Evolutionary conservation across 1,139 yeast genomes (phyloP).

Genomic region (Debaryomycetaceae sp.): DNA sequence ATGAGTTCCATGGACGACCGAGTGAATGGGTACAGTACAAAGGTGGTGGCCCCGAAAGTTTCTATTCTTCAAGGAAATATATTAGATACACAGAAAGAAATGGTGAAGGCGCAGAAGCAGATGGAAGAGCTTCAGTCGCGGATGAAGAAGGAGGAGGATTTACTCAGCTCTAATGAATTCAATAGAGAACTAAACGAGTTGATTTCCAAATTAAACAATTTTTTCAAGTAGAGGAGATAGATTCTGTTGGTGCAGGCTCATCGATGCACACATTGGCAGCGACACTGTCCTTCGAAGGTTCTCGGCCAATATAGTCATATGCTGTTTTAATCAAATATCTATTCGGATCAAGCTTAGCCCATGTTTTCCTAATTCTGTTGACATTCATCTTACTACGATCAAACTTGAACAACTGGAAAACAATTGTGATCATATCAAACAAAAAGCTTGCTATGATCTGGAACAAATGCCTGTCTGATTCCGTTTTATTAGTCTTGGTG

Average conservation of each 20-base stretch:
- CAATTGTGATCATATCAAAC: slow-evolving; percentile 28
- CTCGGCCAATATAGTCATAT: slow-evolving; percentile 34
- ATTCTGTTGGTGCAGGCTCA: neutral
- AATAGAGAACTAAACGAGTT: slow-evolving; percentile 19
- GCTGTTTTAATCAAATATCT: slow-evolving; percentile 36
- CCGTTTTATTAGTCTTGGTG: slow-evolving; percentile 2
- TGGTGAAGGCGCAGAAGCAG: slow-evolving; percentile 8
- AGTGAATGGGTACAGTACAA: slow-evolving; percentile 12
- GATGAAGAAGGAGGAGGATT: slow-evolving; percentile 5
- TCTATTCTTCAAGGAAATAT: slow-evolving; percentile 14
- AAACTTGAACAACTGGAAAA: slow-evolving; percentile 32
- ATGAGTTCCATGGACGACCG: slow-evolving; percentile 5
- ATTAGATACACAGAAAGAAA: slow-evolving; percentile 7
- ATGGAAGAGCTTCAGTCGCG: slow-evolving; percentile 6
- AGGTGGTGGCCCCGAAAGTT: slow-evolving; percentile 12
- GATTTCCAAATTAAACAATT: slow-evolving; percentile 17
- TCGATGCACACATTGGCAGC: slow-evolving; percentile 1
- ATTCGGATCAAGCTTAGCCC: slow-evolving; percentile 46
- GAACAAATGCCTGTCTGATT: slow-evolving; percentile 2
- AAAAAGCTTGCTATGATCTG: slow-evolving; percentile 23
- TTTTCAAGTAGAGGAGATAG: neutral
- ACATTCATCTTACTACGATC: slow-evolving; percentile 42
- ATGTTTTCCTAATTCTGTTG: slow-evolving; percentile 40
- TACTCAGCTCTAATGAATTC: slow-evolving; percentile 11
- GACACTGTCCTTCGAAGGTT: slow-evolving; percentile 14